A percentile compares a stretch with the other conserved stretches of the same genome.
These are phyloP conservation scores for Phaeosphaeriaceae sp. DNA, from an alignment of 2,329 filamentous ascomycete genomes.

Conservation along the genomic window DNA sequence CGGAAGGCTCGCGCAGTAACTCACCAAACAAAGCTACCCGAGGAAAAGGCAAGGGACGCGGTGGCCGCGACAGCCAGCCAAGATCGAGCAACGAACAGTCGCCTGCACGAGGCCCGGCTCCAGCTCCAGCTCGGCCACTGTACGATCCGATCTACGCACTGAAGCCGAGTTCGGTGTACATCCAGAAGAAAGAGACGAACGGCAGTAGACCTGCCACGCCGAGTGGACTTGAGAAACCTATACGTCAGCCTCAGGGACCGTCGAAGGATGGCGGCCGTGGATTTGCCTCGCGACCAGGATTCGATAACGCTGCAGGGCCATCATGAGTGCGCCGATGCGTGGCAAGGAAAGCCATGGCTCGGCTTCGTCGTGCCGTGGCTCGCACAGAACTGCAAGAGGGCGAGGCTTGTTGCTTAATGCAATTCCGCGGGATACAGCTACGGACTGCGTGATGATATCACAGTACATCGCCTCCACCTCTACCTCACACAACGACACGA, in stretches of 20 bases:
- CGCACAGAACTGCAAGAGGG: neutral
- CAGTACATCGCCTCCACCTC: neutral
- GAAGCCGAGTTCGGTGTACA: conserved; percentile 64
- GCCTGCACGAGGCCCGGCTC: conserved; percentile 35
- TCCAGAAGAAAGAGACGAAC: conserved; percentile 53
- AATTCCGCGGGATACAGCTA: neutral
- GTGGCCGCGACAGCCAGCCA: conserved; percentile 47
- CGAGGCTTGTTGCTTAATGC: neutral
- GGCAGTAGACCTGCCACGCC: conserved; percentile 59
- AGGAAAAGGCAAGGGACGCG: conserved; percentile 48
- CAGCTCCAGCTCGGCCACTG: conserved; percentile 63
- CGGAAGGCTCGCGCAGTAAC: conserved; percentile 45
- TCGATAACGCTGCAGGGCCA: conserved; percentile 21
- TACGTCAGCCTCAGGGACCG: conserved; percentile 79
- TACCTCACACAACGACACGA: neutral
- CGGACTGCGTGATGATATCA: neutral
- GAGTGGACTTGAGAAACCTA: conserved; percentile 71
- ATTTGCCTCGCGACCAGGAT: conserved; percentile 68
- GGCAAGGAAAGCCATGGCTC: neutral
- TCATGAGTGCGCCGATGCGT: conserved; percentile 11
- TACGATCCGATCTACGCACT: conserved; percentile 78
- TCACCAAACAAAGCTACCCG: conserved; percentile 41
- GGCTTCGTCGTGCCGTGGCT: neutral
- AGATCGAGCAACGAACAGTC: conserved; percentile 48
- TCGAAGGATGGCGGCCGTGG: conserved; percentile 79